These are phyloP conservation scores for Eruca vesicaria DNA, from an alignment of 441 rosid genomes.

Conservation along the genomic window DNA sequence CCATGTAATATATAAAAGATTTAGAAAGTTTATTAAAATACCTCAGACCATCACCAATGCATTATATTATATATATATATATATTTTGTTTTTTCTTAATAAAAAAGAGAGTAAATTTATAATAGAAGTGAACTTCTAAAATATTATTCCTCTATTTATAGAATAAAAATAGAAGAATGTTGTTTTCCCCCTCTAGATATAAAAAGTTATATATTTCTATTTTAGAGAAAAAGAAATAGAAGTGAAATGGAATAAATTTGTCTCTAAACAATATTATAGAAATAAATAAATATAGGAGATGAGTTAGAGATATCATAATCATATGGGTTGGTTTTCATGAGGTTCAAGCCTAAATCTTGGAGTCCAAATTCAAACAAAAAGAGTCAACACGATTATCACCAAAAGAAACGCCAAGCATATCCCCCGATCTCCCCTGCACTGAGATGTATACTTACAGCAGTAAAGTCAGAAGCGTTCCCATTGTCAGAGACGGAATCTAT, in stretches of 20 bases:
- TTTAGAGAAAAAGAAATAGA: no score
- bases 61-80: no score
- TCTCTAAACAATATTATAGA: no score
- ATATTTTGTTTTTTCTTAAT: no score
- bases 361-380: slow-evolving; percentile 40
- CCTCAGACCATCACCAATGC: slow-evolving; percentile 43
- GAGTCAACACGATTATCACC: neutral
- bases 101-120: no score
- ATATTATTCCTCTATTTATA: no score
- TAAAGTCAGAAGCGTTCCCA: slow-evolving; percentile 38
- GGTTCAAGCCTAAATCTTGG: slow-evolving; percentile 47
- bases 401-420: neutral
- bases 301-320: slow-evolving; percentile 23
- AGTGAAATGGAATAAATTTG: no score
- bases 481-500: slow-evolving; percentile 67
- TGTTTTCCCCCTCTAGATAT: no score
- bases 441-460: slow-evolving; percentile 19
- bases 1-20: neutral
- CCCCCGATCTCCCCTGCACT: neutral
- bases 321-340: slow-evolving; percentile 31
- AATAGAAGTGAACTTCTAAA: no score
- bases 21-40: slow-evolving; percentile 19
- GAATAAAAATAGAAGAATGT: no score
- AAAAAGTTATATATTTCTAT: no score
- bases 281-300: neutral